Evolutionary conservation across 116 monocot genomes (phyloP).

Genomic region (Trichopus zeylanicus): DNA sequence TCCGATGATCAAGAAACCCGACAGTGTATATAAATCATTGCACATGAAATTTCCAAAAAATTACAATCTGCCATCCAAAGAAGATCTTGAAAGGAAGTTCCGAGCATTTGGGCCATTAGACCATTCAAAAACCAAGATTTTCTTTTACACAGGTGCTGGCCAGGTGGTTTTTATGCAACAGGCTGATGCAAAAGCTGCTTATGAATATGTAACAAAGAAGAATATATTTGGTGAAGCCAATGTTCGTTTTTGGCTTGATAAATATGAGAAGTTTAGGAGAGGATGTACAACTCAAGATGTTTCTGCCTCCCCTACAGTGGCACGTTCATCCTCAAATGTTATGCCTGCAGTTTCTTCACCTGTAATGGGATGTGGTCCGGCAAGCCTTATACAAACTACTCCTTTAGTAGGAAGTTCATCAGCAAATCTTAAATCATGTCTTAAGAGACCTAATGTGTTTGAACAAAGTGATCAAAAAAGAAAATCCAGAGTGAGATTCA

Average conservation of each 20-base stretch:
- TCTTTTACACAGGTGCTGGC: conserved; percentile 38
- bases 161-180: conserved; percentile 28
- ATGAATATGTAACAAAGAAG: conserved; percentile 16
- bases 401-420: neutral
- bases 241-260: conserved; percentile 39
- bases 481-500: conserved; percentile 9
- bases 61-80: conserved; percentile 31
- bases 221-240: conserved; percentile 22
- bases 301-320: neutral
- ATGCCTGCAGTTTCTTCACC: neutral
- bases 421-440: conserved; percentile 22
- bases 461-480: conserved; percentile 2
- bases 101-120: conserved; percentile 33
- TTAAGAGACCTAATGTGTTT: conserved; percentile 4
- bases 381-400: neutral
- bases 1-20: neutral
- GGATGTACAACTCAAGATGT: neutral
- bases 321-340: conserved; percentile 2
- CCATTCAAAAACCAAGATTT: conserved; percentile 33
- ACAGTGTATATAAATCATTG: conserved; percentile 13
- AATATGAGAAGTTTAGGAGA: conserved; percentile 14
- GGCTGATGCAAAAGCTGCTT: conserved; percentile 24
- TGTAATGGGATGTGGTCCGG: too few species aligned
- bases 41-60: conserved; percentile 50
- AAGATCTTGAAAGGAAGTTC: conserved; percentile 34